Evolutionary conservation across 371 early-diverging fungal species (phyloP), one percentile per base, ranked within the genome.

Genomic region (Lichtheimia ornata): DNA sequence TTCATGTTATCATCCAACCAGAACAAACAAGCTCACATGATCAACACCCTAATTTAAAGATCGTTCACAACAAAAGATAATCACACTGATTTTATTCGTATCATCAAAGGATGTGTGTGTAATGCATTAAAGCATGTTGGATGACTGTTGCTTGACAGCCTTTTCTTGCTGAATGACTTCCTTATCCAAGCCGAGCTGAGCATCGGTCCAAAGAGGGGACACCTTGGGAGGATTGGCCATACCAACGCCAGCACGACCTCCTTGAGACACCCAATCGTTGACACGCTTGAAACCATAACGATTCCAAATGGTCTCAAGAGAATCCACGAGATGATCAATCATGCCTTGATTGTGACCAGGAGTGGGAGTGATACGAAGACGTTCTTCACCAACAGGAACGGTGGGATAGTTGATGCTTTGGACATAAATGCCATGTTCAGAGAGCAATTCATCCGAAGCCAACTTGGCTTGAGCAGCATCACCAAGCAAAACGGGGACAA

Each of bases 351-450:
- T 88, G 73, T 98, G 99, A 56, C 94, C 96, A 20, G 99, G 99
- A 45, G 95, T 92, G 11, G 99, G 99, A 6, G 99, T 97, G 78
- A 97, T 97, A 45, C 99, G 91, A 58, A 98, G 90, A 58, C 99
- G 91, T 79, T 98, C 99, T 73, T 97, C 94, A 50, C 97, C 97
- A 11, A 85, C 86, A 41, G 96, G 81, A 12, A 98, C 99, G 24
- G 99, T 98, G 18, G 98, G 99, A 72, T 90, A 97, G 82, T 98
- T 98, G 86, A 98, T 98, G 74, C 86, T 83, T 81, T 98, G 98
- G 54, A 97, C 99, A 71, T 98, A 98, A 74, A 98, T 97, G 53
- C 87, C 84, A 76, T 94, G 91, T 60, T 92, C 86, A 71, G 73
- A 75, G 58, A 98, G 82, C 45, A 98, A 82, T 76, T 91, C 89